phyloP scores from a whole-genome alignment of 2,329 filamentous ascomycete species.

The Talaromyces pinophilus region DNA sequence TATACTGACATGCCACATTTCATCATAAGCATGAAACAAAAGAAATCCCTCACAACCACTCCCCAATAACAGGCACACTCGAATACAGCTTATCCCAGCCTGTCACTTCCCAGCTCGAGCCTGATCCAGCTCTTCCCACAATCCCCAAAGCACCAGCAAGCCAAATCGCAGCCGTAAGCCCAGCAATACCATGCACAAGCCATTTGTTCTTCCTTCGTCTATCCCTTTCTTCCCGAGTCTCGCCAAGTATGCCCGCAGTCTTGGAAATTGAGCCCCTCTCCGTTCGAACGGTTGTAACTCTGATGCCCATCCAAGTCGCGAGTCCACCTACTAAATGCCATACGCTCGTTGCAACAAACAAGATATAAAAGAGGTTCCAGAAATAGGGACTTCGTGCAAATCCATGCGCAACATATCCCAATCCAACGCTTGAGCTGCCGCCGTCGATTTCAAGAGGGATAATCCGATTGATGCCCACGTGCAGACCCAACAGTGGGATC shows the following conservation, averaged over 20 bases:
- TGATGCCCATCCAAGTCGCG: constrained; percentile 74
- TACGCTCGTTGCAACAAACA: constrained; percentile 66
- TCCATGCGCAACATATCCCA: constrained; percentile 82
- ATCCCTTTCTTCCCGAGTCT: constrained; percentile 55
- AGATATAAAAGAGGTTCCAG: constrained; percentile 68
- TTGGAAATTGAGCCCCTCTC: constrained; percentile 31
- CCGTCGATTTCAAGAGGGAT: constrained; percentile 77
- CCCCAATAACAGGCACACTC: constrained; percentile 59
- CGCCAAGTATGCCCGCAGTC: constrained; percentile 39
- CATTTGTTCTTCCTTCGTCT: constrained; percentile 67
- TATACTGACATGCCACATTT: constrained; percentile 17
- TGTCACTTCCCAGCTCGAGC: constrained; percentile 75
- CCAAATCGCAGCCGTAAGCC: constrained; percentile 67
- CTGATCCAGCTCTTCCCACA: constrained; percentile 69
- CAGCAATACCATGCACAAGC: constrained; percentile 66
- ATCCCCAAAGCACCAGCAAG: constrained; percentile 77
- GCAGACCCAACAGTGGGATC: constrained; percentile 64
- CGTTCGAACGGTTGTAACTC: constrained; percentile 40
- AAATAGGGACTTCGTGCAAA: constrained; percentile 70
- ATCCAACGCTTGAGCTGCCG: constrained; percentile 79
- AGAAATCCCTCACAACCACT: constrained; percentile 45
- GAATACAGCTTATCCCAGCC: constrained; percentile 75
- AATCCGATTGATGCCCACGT: constrained; percentile 73
- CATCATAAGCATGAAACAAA: constrained; percentile 14
- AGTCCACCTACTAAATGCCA: constrained; percentile 83